These are phyloP conservation scores for Puya raimondii DNA, from an alignment of 176 grass and related monocot species.

Conservation along the genomic window DNA sequence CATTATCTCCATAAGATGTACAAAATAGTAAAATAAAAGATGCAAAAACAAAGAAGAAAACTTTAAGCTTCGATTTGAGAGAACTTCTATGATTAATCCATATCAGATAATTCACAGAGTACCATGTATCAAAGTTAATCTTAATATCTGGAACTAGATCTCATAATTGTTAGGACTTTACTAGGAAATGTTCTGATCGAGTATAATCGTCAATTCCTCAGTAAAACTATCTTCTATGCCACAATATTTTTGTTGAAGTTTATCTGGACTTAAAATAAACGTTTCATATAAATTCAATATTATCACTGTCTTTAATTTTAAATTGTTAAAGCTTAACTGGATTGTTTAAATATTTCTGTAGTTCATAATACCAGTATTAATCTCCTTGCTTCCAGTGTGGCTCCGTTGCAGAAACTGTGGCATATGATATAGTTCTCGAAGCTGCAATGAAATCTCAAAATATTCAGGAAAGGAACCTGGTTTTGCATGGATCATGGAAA, in stretches of 20 bases:
- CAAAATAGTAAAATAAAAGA: too few relatives aligned
- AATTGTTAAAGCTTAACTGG: background rate
- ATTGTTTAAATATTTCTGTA: background rate
- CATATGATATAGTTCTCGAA: slow-evolving; percentile 93
- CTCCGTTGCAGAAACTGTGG: slow-evolving; percentile 94
- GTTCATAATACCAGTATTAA: slow-evolving; percentile 1
- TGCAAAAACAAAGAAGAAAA: too few relatives aligned
- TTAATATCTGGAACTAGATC: too few relatives aligned
- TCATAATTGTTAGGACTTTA: too few relatives aligned
- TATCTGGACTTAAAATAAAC: background rate
- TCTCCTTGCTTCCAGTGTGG: slow-evolving; percentile 30
- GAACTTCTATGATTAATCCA: too few relatives aligned
- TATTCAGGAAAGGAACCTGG: slow-evolving; percentile 70
- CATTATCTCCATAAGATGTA: too few relatives aligned
- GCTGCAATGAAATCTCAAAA: slow-evolving; percentile 90
- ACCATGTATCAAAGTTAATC: too few relatives aligned
- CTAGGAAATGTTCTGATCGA: background rate
- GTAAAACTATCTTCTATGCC: slow-evolving; percentile 4
- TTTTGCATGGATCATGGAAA: slow-evolving; percentile 87
- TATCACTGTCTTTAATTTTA: background rate
- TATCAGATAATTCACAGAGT: too few relatives aligned
- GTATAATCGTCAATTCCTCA: background rate
- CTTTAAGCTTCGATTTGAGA: too few relatives aligned
- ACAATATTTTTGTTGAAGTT: background rate
- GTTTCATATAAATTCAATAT: background rate